These are phyloP conservation scores for Cryomyces minteri DNA, from an alignment of 495 filamentous ascomycete genomes.

Conservation along the genomic window DNA sequence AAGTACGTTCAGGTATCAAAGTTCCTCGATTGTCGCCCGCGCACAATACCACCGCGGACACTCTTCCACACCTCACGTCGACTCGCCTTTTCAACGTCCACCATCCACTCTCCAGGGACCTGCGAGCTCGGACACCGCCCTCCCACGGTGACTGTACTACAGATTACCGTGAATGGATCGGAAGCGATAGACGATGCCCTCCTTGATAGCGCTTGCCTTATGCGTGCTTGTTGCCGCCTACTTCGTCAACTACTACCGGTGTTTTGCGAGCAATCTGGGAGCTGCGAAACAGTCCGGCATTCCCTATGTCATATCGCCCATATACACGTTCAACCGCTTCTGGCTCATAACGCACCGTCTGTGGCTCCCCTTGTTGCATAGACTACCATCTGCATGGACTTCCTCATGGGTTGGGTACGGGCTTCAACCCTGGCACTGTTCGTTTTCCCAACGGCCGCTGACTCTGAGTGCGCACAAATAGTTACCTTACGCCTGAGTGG, in stretches of 20 bases:
- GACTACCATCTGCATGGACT: constrained; percentile 27
- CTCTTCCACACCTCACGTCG: too few relatives aligned
- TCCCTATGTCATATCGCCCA: constrained; percentile 8
- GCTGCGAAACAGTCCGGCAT: background rate
- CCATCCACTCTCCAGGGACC: too few relatives aligned
- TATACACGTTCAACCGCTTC: constrained; percentile 19
- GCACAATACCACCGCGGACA: too few relatives aligned
- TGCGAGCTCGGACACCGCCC: too few relatives aligned
- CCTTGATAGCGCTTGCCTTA: too few relatives aligned
- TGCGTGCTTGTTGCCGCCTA: too few relatives aligned
- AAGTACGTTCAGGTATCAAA: too few relatives aligned
- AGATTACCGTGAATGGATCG: too few relatives aligned
- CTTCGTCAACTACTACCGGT: background rate
- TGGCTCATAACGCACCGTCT: constrained; percentile 31
- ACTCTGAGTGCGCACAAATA: constrained; percentile 1
- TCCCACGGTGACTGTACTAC: too few relatives aligned
- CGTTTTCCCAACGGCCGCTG: background rate
- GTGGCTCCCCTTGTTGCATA: constrained; percentile 29
- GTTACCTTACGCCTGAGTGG: constrained; percentile 21
- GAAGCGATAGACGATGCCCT: too few relatives aligned
- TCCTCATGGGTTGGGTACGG: constrained; percentile 25
- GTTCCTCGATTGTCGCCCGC: too few relatives aligned
- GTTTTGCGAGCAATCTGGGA: background rate
- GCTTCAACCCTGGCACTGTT: background rate
- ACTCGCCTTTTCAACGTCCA: too few relatives aligned